Evolutionary conservation across 1,284 basidiomycete species (phyloP).

Genomic region (Leccinum subrobustum): DNA sequence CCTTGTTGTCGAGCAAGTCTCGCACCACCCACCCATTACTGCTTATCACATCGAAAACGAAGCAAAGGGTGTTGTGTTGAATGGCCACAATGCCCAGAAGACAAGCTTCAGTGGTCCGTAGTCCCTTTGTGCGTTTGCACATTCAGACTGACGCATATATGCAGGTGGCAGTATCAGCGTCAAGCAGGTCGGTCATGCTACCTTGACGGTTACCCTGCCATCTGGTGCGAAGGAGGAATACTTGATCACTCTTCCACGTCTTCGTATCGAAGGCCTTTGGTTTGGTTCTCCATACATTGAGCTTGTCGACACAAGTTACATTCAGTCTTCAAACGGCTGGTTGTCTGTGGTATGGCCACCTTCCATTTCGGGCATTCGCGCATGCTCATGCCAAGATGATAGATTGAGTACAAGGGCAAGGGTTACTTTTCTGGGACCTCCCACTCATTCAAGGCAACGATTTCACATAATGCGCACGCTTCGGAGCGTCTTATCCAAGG

Average conservation of each 20-base stretch:
- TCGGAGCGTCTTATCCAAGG: conserved; percentile 72
- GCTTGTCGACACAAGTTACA: conserved; percentile 81
- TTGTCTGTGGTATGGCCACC: conserved; percentile 50
- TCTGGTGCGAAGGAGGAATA: conserved; percentile 69
- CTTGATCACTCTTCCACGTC: conserved; percentile 87
- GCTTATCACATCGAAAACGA: conserved; percentile 86
- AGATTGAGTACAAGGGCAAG: conserved; percentile 92
- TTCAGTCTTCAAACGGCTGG: conserved; percentile 79
- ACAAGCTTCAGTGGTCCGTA: conserved; percentile 81
- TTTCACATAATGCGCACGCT: conserved; percentile 43
- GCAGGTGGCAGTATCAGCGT: conserved; percentile 75
- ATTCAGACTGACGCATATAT: conserved; percentile 4
- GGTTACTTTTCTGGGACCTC: conserved; percentile 94
- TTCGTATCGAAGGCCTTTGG: conserved; percentile 64
- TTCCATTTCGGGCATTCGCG: neutral
- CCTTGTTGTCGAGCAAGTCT: conserved; percentile 95
- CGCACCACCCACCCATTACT: conserved; percentile 90
- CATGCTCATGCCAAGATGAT: conserved; percentile 4
- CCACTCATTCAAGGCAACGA: conserved; percentile 87
- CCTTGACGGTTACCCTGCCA: conserved; percentile 69
- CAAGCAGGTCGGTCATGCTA: conserved; percentile 94
- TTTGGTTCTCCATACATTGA: conserved; percentile 84
- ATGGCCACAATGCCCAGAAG: conserved; percentile 96
- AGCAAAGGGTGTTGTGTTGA: conserved; percentile 74
- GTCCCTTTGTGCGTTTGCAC: neutral